A percentile compares a stretch with the other conserved stretches of the same genome.
Evolutionary conservation across 305 asterid species (phyloP).

Genomic region (Petunia hybrid): DNA sequence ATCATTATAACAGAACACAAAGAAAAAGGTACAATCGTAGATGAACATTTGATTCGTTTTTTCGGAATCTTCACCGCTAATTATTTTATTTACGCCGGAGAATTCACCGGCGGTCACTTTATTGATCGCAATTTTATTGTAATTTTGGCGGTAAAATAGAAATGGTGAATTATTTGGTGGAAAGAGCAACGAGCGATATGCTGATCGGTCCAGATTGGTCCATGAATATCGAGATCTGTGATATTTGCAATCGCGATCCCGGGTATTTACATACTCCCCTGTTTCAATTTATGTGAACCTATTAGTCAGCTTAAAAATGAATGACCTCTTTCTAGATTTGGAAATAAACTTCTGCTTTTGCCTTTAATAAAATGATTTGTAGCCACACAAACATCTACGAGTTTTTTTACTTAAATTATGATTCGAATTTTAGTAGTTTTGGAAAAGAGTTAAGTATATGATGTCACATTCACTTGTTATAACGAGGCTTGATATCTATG

Average conservation of each 20-base stretch:
- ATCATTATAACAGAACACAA: not conserved
- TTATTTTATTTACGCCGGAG: not conserved
- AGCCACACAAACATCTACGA: not conserved
- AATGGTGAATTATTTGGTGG: constrained; percentile 96
- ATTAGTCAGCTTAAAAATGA: not conserved
- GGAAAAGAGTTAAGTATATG: no score
- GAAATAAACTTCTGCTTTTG: not conserved
- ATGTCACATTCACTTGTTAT: no score
- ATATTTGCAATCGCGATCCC: constrained; percentile 95
- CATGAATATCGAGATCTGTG: constrained; percentile 97
- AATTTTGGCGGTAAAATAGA: constrained; percentile 18
- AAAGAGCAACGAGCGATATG: constrained; percentile 93
- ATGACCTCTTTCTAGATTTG: no score
- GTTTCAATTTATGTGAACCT: not conserved
- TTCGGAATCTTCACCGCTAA: constrained; percentile 6
- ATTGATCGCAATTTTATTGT: not conserved
- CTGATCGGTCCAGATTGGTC: constrained; percentile 99
- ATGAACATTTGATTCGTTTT: not conserved
- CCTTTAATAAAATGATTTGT: no score
- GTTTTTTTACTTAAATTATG: no score
- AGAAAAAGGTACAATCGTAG: not conserved
- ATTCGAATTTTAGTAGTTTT: no score
- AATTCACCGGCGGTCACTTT: constrained; percentile 8
- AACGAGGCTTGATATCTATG: no score
- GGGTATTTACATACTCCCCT: constrained; percentile 55